Conservation (phyloP, 345 rosid species). For the Eucalyptus coolabah region DNA sequence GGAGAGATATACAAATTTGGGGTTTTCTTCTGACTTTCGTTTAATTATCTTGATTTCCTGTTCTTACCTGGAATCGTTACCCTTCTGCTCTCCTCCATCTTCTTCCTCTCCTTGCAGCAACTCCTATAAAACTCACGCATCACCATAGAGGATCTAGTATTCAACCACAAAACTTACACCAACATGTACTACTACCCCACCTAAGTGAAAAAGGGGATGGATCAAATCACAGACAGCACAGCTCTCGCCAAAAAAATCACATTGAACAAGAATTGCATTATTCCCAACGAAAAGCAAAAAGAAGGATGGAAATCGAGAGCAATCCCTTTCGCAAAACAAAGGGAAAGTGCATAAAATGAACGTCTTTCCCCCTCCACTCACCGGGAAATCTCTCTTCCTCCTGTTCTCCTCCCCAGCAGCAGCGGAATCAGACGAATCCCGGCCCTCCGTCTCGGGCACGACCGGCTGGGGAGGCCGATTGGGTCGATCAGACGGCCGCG, state of each 20-base stretch:
- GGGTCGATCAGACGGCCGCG: conserved; percentile 21
- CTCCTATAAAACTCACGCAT: conserved; percentile 3
- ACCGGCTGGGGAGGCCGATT: conserved; percentile 13
- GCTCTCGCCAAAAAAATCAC: conserved; percentile 1
- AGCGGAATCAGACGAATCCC: background rate
- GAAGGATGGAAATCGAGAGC: background rate
- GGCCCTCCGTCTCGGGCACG: background rate
- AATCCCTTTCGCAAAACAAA: background rate
- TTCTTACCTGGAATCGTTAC: conserved; percentile 49
- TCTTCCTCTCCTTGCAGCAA: background rate
- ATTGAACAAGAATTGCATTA: conserved; percentile 18
- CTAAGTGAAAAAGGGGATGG: background rate
- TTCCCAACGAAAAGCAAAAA: background rate
- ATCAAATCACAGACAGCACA: background rate
- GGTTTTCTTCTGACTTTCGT: background rate
- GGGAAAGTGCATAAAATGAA: background rate
- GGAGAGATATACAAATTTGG: background rate
- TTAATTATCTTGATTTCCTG: background rate
- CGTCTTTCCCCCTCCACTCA: conserved; percentile 1
- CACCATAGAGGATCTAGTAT: background rate
- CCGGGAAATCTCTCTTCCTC: conserved; percentile 5
- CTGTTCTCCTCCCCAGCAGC: background rate
- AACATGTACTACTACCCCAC: background rate
- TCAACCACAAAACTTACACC: background rate
- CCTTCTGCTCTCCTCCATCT: conserved; percentile 11